Base-by-base conservation (phyloP, 371 early-diverging fungal genomes). In the Mucor ambiguus region DNA sequence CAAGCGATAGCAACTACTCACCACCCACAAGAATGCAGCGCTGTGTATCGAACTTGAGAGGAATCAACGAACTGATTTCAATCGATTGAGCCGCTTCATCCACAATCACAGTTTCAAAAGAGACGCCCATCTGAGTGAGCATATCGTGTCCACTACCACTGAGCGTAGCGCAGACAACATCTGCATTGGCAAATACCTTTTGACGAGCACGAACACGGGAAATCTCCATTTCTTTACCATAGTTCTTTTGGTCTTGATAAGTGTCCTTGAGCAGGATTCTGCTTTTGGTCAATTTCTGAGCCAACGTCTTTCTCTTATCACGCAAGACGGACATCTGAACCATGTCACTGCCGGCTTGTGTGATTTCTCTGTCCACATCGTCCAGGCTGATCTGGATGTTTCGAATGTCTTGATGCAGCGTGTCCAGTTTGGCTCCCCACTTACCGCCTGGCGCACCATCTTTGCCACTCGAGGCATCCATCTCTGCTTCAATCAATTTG, bases 71-170 rank as follows among this genome's bases (percentile, higher is more conserved):
- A 49, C 92, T 89, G 26, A 96, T 81, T 74, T 99, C 99, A 22
- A 96, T 90, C 0, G 96, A 89, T 73, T 99, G 99, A 37, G 97
- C 96, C 0, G 99, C 99, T 79, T 99, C 99, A 76, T 99, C 98
- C 54, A 98, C 92, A 66, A 98, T 94, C 4, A 97, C 93, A 0
- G 90, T 90, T 20, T 90, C 89, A 69, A 95, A 94, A 4, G 84
- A 71, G 46, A 88, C 78, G 7, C 79, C 78, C 32, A 91, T 72
- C 29, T 80, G 76, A 1, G 87, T 80, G 48, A 97, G 70, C 66
- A 89, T 80, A 26, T 96, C 96, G 61, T 97, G 94, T 0, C 96
- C 97, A 65, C 93, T 92, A 7, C 92, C 93, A 69, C 91, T 89
- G 35, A 98, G 77, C 1, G 97, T 97, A 43, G 90, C 86, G 66